Conservation (phyloP, 1,284 basidiomycete genomes). For the Heterobasidion occidentale region DNA sequence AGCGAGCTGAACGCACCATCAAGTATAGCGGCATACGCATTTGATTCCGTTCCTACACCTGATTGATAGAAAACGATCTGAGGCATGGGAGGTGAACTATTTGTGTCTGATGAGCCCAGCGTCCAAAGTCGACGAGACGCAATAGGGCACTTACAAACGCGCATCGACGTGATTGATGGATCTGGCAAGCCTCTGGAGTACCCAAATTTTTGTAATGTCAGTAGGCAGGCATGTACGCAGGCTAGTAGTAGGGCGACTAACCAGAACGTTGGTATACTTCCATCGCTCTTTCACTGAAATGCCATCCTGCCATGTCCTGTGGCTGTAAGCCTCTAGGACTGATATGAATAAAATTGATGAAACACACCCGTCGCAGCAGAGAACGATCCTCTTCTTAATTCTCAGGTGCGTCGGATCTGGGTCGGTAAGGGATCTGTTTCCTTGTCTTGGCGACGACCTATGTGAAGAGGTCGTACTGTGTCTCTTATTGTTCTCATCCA, state of each 20-base stretch:
- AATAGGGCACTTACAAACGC: constrained; percentile 29
- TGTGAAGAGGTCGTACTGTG: not conserved
- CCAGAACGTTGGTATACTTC: constrained; percentile 58
- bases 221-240: not conserved
- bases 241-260: constrained; percentile 19
- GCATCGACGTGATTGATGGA: constrained; percentile 50
- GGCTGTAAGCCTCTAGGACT: not conserved
- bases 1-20: constrained; percentile 17
- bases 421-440: constrained; percentile 8
- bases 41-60: constrained; percentile 58
- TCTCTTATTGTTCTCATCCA: not conserved
- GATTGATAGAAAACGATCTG: constrained; percentile 67
- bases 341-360: not conserved
- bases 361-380: constrained; percentile 65
- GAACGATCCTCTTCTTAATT: constrained; percentile 48
- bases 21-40: constrained; percentile 38
- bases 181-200: constrained; percentile 38
- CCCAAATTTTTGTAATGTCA: not conserved
- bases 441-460: not conserved
- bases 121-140: not conserved
- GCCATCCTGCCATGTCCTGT: constrained; percentile 37
- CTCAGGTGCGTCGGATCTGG: constrained; percentile 8
- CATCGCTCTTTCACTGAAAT: constrained; percentile 38
- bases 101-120: not conserved
- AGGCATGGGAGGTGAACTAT: constrained; percentile 37